Evolutionary conservation across 2,329 filamentous ascomycete species (phyloP).

Genomic region (Lomentospora prolificans): DNA sequence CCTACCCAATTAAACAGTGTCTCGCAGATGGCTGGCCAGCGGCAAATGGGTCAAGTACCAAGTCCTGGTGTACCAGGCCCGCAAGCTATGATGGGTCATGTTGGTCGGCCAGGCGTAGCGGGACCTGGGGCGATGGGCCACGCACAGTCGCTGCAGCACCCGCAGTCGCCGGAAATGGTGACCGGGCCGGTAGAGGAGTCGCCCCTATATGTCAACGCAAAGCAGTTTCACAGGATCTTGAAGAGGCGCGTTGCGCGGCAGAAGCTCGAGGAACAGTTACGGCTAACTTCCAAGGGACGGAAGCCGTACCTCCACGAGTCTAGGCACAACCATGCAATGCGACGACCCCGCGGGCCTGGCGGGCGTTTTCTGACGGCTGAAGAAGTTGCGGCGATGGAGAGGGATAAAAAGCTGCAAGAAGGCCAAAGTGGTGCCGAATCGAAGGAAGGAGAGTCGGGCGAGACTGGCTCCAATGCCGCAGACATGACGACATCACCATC

Average conservation of each 20-base stretch:
- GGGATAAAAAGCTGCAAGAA: slow-evolving; percentile 36
- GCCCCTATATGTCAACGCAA: slow-evolving; percentile 94
- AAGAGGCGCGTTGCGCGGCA: slow-evolving; percentile 90
- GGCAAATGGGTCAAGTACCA: slow-evolving; percentile 67
- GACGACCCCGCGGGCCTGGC: slow-evolving; percentile 82
- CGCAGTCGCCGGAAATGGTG: slow-evolving; percentile 72
- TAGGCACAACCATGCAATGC: slow-evolving; percentile 96
- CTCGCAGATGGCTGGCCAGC: slow-evolving; percentile 45
- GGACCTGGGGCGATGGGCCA: slow-evolving; percentile 49
- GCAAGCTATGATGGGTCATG: slow-evolving; percentile 67
- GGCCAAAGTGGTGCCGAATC: slow-evolving; percentile 26
- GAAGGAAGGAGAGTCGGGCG: slow-evolving; percentile 17
- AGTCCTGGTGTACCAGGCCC: slow-evolving; percentile 66
- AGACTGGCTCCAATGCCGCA: slow-evolving; percentile 16
- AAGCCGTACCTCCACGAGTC: slow-evolving; percentile 98
- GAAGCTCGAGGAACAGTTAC: slow-evolving; percentile 82
- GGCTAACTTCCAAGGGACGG: slow-evolving; percentile 86
- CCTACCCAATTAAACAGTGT: slow-evolving; percentile 61
- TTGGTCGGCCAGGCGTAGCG: slow-evolving; percentile 37
- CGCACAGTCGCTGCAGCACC: slow-evolving; percentile 55
- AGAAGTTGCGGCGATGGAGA: slow-evolving; percentile 84
- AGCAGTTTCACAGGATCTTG: slow-evolving; percentile 94
- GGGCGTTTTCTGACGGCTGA: slow-evolving; percentile 94
- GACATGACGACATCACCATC: slow-evolving; percentile 17
- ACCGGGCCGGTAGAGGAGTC: slow-evolving; percentile 72